A percentile compares a stretch with the other conserved stretches of the same genome.
Evolutionary conservation across 2,329 filamentous ascomycete genomes (phyloP).

Genomic region (Ceratocystis eucalypticola): DNA sequence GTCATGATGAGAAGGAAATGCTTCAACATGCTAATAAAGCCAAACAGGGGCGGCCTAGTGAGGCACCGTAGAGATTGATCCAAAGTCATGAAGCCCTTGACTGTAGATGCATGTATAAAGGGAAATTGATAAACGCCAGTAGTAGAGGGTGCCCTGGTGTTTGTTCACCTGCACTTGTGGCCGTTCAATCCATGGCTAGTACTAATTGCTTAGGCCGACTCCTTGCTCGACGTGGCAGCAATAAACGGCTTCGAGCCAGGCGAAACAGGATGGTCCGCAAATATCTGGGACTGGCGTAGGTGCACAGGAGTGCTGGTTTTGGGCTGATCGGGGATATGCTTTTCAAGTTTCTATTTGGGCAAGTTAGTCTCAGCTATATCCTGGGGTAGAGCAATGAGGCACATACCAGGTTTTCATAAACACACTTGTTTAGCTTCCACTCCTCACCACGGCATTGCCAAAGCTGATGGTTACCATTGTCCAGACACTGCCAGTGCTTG

Average conservation of each 20-base stretch:
- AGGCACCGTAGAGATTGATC: not conserved
- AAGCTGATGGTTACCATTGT: conserved; percentile 94
- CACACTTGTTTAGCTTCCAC: conserved; percentile 85
- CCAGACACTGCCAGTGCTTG: conserved; percentile 86
- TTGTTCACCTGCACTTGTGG: not conserved
- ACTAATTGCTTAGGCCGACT: conserved; percentile 11
- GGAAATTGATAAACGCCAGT: not conserved
- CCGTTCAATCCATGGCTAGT: not conserved
- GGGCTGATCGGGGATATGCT: conserved; percentile 63
- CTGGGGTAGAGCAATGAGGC: not conserved
- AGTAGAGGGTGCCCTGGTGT: not conserved
- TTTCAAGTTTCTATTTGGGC: conserved; percentile 57
- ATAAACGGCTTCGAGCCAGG: conserved; percentile 33
- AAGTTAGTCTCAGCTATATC: not conserved
- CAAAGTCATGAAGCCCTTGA: not conserved
- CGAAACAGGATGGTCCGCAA: conserved; percentile 39
- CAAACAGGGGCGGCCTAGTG: not conserved
- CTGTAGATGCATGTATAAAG: not conserved
- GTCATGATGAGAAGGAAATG: not conserved
- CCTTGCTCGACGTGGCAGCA: conserved; percentile 26
- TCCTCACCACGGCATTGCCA: conserved; percentile 88
- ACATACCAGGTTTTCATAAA: conserved; percentile 87
- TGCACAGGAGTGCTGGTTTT: conserved; percentile 59
- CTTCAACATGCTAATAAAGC: not conserved
- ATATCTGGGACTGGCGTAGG: conserved; percentile 51